Evolutionary conservation across 2,329 filamentous ascomycete species (phyloP).

Genomic region (Hypoxylon sp.): DNA sequence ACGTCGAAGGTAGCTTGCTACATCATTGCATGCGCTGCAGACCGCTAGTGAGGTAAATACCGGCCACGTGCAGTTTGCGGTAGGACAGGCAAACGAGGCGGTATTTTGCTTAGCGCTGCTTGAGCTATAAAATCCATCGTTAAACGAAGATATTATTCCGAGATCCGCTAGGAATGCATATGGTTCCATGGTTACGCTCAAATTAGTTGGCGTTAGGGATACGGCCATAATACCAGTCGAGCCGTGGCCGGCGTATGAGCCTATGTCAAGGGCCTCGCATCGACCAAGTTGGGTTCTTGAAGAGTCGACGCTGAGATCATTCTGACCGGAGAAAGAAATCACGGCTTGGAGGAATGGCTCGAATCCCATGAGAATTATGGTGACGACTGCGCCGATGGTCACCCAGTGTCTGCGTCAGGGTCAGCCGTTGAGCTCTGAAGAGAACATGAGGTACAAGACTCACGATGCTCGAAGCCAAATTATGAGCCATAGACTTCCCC

Average conservation of each 20-base stretch:
- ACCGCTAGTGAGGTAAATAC: slow-evolving; percentile 38
- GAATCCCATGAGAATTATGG: slow-evolving; percentile 36
- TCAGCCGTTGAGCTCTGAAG: background rate
- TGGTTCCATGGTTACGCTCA: background rate
- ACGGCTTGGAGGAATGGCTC: slow-evolving; percentile 45
- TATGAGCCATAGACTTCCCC: slow-evolving; percentile 44
- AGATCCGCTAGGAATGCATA: slow-evolving; percentile 48
- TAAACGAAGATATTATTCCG: slow-evolving; percentile 44
- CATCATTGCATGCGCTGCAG: slow-evolving; percentile 43
- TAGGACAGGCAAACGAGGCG: slow-evolving; percentile 38
- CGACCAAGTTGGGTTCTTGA: slow-evolving; percentile 15
- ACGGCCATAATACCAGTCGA: background rate
- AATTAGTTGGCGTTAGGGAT: slow-evolving; percentile 17
- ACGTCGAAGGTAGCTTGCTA: slow-evolving; percentile 23
- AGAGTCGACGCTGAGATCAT: slow-evolving; percentile 1
- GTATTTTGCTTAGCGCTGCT: slow-evolving; percentile 1
- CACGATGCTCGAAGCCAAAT: slow-evolving; percentile 38
- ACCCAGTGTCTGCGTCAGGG: slow-evolving; percentile 35
- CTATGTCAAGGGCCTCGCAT: slow-evolving; percentile 27
- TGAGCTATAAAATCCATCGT: slow-evolving; percentile 36
- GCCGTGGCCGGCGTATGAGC: slow-evolving; percentile 19
- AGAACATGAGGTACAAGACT: background rate
- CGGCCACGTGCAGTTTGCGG: slow-evolving; percentile 46
- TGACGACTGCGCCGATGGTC: slow-evolving; percentile 31
- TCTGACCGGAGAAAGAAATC: slow-evolving; percentile 30